phyloP scores from a whole-genome alignment of 2,329 filamentous ascomycete species.

The Hirsutella minnesotensis region DNA sequence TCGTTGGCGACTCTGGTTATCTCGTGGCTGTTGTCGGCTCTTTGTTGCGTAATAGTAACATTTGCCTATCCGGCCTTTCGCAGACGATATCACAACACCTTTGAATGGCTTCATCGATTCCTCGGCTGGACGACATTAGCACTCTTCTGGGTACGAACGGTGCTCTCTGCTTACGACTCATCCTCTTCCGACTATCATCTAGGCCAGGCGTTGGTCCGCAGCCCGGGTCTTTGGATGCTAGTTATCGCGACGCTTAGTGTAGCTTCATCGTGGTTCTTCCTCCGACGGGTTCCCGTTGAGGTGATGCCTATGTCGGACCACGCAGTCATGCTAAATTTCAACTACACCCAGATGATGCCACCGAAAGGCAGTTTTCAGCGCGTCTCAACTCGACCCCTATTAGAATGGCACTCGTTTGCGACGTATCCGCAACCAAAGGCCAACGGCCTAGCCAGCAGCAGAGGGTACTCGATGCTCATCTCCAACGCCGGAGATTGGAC shows the following conservation, averaged over 20 bases:
- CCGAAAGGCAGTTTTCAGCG: constrained; percentile 35
- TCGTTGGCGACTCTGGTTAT: constrained; percentile 34
- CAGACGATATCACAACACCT: constrained; percentile 51
- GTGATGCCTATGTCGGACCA: constrained; percentile 59
- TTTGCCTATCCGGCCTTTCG: constrained; percentile 55
- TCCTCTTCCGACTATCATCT: constrained; percentile 19
- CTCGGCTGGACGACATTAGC: constrained; percentile 54
- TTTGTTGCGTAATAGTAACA: constrained; percentile 47
- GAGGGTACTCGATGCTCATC: constrained; percentile 55
- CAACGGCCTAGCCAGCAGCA: constrained; percentile 11
- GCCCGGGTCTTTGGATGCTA: constrained; percentile 57
- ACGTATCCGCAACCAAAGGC: constrained; percentile 49
- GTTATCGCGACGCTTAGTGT: constrained; percentile 51
- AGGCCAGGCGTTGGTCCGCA: constrained; percentile 23
- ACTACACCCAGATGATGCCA: constrained; percentile 41
- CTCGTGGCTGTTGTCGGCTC: constrained; percentile 43
- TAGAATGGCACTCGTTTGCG: constrained; percentile 68
- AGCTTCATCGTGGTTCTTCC: constrained; percentile 59
- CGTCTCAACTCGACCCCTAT: constrained; percentile 49
- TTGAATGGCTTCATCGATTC: constrained; percentile 62
- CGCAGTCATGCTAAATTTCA: constrained; percentile 59
- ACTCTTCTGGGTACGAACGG: constrained; percentile 52
- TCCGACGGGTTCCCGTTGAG: constrained; percentile 55
- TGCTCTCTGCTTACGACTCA: constrained; percentile 39
- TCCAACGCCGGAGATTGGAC: constrained; percentile 73